Base-by-base conservation (phyloP, 73 alveolate species). In the Paramecium pentaurelia region DNA sequence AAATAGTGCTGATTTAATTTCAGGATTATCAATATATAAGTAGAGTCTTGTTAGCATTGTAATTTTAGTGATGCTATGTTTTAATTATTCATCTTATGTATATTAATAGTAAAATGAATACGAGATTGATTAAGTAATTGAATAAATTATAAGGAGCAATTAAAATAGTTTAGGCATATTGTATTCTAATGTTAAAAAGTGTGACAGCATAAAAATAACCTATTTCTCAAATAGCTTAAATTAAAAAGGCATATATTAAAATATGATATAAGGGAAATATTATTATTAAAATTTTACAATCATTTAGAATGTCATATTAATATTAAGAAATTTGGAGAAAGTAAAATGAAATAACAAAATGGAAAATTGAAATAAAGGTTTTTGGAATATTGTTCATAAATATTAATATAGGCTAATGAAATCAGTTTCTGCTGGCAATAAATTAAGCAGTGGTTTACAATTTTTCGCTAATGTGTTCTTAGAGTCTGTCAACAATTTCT, bases 381-480 rank as follows among this genome's bases (percentile, higher is more conserved):
- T 45, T 45, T 3, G 59, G 59, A 45, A 45, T 6, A 8, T 7
- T 45, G 0, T 45, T 11, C 6, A 12, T 49, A 16, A 16, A 27
- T 22, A 60, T 60, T 60, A 22, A 32, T 25, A 34, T 20, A 3
- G 70, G 10, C 1, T 73, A 11, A 73, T 73, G 30, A 34, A 32
- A 45, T 44, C 75, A 80, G n/a, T 16, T 38, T 80, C 77, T 42
- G 28, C 91, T 80, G 34, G 77, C 91, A 47, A 80, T 44, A n/a
- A 32, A 80, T 80, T 80, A 36, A 47, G 90, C 90, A 3, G 90
- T 77, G 18, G 73, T 22, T 14, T 58, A n/a, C 25, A 77, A 77
- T 42, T 77, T 77, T 32, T 77, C 90, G 10, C 90, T 38, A 60
- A 77, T 77, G 49, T 77, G 90, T 38, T 77, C 71, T 77, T 77